Percentiles rank a stretch among this genome's conserved stretches.
Conservation (phyloP, 306 rosid genomes). For the Malus fusca region DNA sequence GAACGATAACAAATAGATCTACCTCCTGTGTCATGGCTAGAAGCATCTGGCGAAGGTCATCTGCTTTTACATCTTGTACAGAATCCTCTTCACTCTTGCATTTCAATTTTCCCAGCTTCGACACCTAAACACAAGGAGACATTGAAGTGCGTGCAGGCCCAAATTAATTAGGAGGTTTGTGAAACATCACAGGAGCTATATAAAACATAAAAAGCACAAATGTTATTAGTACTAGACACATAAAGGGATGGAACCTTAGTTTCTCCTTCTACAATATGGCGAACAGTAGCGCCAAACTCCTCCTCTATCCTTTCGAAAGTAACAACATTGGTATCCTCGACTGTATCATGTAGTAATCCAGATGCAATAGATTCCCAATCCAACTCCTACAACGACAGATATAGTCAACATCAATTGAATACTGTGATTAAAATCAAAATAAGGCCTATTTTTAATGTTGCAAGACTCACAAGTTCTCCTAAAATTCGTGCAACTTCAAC, state of each 20-base stretch:
- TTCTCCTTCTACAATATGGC: constrained; percentile 98
- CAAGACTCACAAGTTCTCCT: constrained; percentile 79
- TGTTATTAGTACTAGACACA: constrained; percentile 2
- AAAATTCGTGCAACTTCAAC: constrained; percentile 99
- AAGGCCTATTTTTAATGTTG: constrained; percentile 9
- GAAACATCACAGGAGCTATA: constrained; percentile 6
- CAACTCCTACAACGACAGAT: constrained; percentile 55
- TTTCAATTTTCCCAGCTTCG: constrained; percentile 92
- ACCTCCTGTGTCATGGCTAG: constrained; percentile 99
- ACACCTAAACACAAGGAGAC: constrained; percentile 52
- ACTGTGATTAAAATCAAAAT: constrained; percentile 13
- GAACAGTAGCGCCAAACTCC: constrained; percentile 84
- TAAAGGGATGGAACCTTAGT: constrained; percentile 66
- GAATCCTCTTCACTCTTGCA: constrained; percentile 71
- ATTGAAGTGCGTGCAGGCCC: constrained; percentile 5
- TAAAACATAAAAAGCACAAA: neutral
- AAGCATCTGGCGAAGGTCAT: constrained; percentile 96
- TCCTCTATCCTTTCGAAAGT: constrained; percentile 88
- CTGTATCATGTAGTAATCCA: constrained; percentile 95
- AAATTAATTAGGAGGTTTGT: constrained; percentile 15
- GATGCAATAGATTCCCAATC: constrained; percentile 99
- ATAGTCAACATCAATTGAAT: constrained; percentile 13
- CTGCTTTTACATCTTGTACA: constrained; percentile 92
- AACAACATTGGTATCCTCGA: constrained; percentile 87
- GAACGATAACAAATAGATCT: constrained; percentile 12